Evolutionary conservation across 345 rosid species (phyloP), one percentile per base, ranked within the genome.

Genomic region (Euphorbia peplus): DNA sequence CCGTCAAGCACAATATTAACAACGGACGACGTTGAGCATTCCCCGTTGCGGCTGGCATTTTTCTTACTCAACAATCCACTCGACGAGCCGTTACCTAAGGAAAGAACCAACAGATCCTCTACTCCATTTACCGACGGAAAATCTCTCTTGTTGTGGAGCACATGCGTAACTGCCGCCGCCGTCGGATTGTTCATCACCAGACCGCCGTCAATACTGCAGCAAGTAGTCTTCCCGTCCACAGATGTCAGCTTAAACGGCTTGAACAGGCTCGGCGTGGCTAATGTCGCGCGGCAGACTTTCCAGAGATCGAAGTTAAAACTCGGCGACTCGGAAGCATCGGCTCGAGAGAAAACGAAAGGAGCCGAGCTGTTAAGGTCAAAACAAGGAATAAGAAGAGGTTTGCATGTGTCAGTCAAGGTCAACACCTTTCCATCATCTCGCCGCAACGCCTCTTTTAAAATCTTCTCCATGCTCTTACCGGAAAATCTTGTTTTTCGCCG

Each of bases 141-240:
- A 68, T 90, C 99, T 19, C 89, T 82, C 79, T 91, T 95, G 90
- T 95, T 95, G 75, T 95, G 99, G 54, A 95, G 86, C 60, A 91
- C 99, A 76, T 95, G 99, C 18, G 97, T 95, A 26, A 90, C 89
- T 46, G 95, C 97, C 0, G 96, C 96, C 2, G 95, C 90, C 2
- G 96, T 76, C n/a, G 99, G 99, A 54, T 95, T 95, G 84, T 95
- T 95, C 99, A 95, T 95, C 71, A 89, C 97, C 25, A 95, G 67
- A 4, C 99, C 96, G 11, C 99, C 99, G 76, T 91, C 99, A 3
- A 91, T 85, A 68, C 96, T 95, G 48, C 83, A 72, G 81, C 96
- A 91, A 12, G 78, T 47, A 5, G 99, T 95, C 69, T 84, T 90
- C 0, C 97, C 95, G 78, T 95, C 95, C 65, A 86, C 85, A 67